Evolutionary conservation across 805 yeast genomes (phyloP).

Genomic region (Starmerella davenportii): DNA sequence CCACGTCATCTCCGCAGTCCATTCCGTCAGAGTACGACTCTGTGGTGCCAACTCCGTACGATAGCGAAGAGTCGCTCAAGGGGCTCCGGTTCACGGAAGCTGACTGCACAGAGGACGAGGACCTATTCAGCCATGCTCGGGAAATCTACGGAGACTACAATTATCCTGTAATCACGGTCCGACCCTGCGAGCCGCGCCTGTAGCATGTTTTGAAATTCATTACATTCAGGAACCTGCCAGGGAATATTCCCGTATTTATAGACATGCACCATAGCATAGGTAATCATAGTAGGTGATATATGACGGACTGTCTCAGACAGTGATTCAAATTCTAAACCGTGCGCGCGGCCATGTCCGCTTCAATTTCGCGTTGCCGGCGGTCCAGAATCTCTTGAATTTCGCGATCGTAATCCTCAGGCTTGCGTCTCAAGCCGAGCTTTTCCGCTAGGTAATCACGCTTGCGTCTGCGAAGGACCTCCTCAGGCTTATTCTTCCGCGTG

Average conservation of each 20-base stretch:
- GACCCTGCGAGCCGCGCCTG: slow-evolving; percentile 11
- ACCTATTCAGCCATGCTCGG: slow-evolving; percentile 21
- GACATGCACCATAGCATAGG: too few species aligned
- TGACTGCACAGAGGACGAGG: slow-evolving; percentile 17
- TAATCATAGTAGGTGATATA: too few species aligned
- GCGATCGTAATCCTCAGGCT: slow-evolving; percentile 21
- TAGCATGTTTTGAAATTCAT: neutral
- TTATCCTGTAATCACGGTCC: slow-evolving; percentile 26
- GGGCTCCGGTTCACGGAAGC: slow-evolving; percentile 6
- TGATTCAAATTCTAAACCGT: too few species aligned
- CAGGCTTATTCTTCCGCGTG: neutral
- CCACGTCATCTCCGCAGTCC: too few species aligned
- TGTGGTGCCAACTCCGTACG: too few species aligned
- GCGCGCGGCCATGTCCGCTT: too few species aligned
- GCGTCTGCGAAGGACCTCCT: slow-evolving; percentile 10
- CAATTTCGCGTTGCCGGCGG: slow-evolving; percentile 23
- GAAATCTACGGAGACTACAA: slow-evolving; percentile 27
- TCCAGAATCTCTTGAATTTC: slow-evolving; percentile 24
- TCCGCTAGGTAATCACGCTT: slow-evolving; percentile 14
- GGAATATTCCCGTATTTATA: too few species aligned
- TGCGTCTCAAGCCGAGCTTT: slow-evolving; percentile 17
- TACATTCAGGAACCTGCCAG: too few species aligned
- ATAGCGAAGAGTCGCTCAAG: too few species aligned
- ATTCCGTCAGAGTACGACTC: too few species aligned
- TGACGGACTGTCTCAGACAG: too few species aligned